Evolutionary conservation across 164 flowering plant genomes (phyloP).

Genomic region (Stephania cephalantha): DNA sequence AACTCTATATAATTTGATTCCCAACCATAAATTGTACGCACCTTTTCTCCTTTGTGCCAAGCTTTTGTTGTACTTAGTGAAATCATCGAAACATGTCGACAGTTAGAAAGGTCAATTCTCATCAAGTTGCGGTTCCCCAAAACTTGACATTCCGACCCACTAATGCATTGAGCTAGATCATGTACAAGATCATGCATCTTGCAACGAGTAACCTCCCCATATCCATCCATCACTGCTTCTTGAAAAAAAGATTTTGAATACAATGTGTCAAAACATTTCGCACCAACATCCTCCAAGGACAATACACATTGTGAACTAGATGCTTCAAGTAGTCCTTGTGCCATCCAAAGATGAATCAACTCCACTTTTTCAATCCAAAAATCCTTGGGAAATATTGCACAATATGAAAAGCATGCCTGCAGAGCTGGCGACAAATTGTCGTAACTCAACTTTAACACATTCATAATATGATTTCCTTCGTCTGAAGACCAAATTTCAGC

Average conservation of each 20-base stretch:
- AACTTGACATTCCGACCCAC: background rate
- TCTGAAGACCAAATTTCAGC: background rate
- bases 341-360: conserved; percentile 1
- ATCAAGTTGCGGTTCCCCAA: background rate
- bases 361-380: background rate
- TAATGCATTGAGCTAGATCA: background rate
- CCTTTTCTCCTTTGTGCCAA: too few species aligned
- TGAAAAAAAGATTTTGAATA: background rate
- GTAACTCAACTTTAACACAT: background rate
- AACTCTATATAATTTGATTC: too few species aligned
- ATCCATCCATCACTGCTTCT: background rate
- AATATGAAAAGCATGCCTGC: background rate
- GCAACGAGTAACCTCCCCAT: background rate
- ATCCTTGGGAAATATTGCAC: background rate
- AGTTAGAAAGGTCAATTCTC: background rate
- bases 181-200: conserved; percentile 11
- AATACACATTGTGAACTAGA: background rate
- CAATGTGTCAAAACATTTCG: background rate
- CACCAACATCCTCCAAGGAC: background rate
- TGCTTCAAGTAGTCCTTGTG: background rate
- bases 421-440: background rate
- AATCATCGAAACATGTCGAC: too few species aligned
- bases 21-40: too few species aligned
- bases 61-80: too few species aligned
- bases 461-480: background rate